Evolutionary conservation across 2,329 filamentous ascomycete species (phyloP).

Genomic region (Colletotrichum higginsianum): DNA sequence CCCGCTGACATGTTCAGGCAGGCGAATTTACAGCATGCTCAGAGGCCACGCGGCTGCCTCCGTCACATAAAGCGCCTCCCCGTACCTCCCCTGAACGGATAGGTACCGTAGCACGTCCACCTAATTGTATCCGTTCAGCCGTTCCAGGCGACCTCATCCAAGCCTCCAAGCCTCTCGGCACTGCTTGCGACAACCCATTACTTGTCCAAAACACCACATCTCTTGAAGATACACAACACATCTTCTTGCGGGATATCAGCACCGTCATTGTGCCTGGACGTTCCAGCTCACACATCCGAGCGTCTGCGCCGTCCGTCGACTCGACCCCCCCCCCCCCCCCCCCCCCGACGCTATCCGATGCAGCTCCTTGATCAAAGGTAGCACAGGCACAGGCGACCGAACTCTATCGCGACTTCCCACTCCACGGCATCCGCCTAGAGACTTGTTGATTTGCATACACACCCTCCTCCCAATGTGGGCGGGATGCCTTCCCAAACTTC

Average conservation of each 20-base stretch:
- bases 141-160: slow-evolving; percentile 18
- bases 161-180: slow-evolving; percentile 24
- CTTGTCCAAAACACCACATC: slow-evolving; percentile 33
- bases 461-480: slow-evolving; percentile 47
- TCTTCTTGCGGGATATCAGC: slow-evolving; percentile 4
- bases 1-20: slow-evolving; percentile 5
- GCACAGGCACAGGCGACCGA: slow-evolving; percentile 36
- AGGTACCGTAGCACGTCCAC: slow-evolving; percentile 5
- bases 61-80: slow-evolving; percentile 30
- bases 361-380: slow-evolving; percentile 39
- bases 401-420: slow-evolving; percentile 38
- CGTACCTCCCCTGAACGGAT: slow-evolving; percentile 18
- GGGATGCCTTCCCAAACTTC: slow-evolving; percentile 71
- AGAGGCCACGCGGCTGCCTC: slow-evolving; percentile 40
- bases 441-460: slow-evolving; percentile 30
- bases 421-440: slow-evolving; percentile 24
- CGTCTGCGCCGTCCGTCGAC: slow-evolving; percentile 11
- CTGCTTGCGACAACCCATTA: slow-evolving; percentile 29
- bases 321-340: background rate
- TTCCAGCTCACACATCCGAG: slow-evolving; percentile 5
- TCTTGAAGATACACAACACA: slow-evolving; percentile 1
- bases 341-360: slow-evolving; percentile 36
- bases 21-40: slow-evolving; percentile 24
- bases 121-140: slow-evolving; percentile 31
- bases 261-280: slow-evolving; percentile 9